Evolutionary conservation across 2,329 filamentous ascomycete genomes (phyloP).

Genomic region (Nemania serpens): DNA sequence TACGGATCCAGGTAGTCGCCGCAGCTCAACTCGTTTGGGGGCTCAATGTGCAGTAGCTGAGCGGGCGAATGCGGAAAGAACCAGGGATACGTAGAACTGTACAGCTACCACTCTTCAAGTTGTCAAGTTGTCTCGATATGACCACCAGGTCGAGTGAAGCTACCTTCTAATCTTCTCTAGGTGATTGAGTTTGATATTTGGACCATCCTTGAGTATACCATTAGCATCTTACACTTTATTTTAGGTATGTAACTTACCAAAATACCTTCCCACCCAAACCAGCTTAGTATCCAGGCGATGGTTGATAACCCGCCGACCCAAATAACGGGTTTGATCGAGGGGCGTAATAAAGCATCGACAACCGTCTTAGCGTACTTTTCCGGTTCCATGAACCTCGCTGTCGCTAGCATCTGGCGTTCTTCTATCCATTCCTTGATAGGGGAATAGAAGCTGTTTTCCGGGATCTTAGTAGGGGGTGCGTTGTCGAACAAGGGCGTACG

Average conservation of each 20-base stretch:
- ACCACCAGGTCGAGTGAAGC: too few species aligned
- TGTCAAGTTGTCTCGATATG: too few species aligned
- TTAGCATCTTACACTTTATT: too few species aligned
- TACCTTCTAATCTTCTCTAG: too few species aligned
- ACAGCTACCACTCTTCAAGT: too few species aligned
- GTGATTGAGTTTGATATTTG: too few species aligned
- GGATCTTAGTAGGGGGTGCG: conserved; percentile 29
- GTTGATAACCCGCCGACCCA: conserved; percentile 32
- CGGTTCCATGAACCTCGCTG: conserved; percentile 18
- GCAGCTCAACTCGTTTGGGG: too few species aligned
- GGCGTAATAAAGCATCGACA: conserved; percentile 26
- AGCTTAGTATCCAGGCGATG: conserved; percentile 34
- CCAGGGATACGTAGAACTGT: too few species aligned
- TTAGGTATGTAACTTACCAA: conserved; percentile 29
- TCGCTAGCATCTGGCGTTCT: conserved; percentile 28
- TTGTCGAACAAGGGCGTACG: conserved; percentile 31
- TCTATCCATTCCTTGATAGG: conserved; percentile 31
- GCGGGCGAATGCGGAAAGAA: too few species aligned
- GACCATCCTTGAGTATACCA: too few species aligned
- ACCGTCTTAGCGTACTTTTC: conserved; percentile 33
- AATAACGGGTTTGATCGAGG: conserved; percentile 30
- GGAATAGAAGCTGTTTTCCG: conserved; percentile 32
- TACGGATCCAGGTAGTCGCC: too few species aligned
- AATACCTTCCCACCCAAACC: conserved; percentile 38
- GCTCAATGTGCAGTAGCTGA: too few species aligned